Percentiles rank a stretch among this genome's conserved stretches.
Conservation (phyloP, 176 grass and related monocot species). For the Bonia amplexicaulis region DNA sequence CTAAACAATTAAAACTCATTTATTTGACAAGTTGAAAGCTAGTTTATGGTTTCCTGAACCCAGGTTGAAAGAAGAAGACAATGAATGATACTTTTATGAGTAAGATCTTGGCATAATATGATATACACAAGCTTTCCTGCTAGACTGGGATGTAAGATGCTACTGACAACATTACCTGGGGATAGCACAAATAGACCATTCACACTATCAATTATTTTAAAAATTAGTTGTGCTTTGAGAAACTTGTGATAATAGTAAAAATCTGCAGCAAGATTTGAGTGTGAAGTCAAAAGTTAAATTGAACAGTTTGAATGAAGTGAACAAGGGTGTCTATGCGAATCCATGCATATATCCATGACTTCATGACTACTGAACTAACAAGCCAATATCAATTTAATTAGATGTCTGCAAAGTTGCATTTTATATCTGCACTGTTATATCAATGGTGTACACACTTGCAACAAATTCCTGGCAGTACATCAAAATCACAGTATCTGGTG, state of each 20-base stretch:
- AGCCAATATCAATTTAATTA: neutral
- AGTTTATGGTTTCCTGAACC: neutral
- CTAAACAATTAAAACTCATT: neutral
- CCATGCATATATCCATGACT: neutral
- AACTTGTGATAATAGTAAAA: neutral
- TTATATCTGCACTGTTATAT: neutral
- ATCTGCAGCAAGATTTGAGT: neutral
- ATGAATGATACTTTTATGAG: neutral
- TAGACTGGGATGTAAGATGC: neutral
- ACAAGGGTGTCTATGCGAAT: neutral
- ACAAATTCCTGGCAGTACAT: constrained; percentile 7
- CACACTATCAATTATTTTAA: neutral
- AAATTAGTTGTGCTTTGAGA: neutral
- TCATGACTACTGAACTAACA: constrained; percentile 13
- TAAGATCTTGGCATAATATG: neutral
- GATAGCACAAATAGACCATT: neutral
- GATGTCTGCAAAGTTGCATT: constrained; percentile 8
- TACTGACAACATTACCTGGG: neutral
- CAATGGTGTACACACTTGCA: constrained; percentile 5
- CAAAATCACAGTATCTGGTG: neutral
- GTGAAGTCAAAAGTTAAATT: constrained; percentile 5
- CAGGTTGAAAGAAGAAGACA: neutral
- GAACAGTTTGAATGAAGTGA: neutral
- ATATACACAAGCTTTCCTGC: neutral
- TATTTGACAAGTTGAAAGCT: constrained; percentile 1